A percentile compares a stretch with the other conserved stretches of the same genome.
These are phyloP conservation scores for Pholiota conissans DNA, from an alignment of 768 basidiomycete genomes.

Conservation along the genomic window DNA sequence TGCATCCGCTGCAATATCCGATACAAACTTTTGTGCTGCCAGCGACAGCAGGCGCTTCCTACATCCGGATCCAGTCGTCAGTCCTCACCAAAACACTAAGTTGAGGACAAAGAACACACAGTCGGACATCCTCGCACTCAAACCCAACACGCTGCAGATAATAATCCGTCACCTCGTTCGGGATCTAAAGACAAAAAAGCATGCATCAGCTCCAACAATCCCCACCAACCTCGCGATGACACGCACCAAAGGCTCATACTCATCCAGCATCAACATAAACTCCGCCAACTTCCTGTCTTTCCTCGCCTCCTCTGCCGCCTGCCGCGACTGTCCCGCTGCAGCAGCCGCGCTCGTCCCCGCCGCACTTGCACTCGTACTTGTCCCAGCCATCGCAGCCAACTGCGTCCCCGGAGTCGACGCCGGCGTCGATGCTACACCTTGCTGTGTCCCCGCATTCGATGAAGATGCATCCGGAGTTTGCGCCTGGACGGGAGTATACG, in stretches of 20 bases:
- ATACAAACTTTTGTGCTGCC: conserved; percentile 97
- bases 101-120: conserved; percentile 46
- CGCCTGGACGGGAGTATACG: conserved; percentile 25
- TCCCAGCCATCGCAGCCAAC: neutral
- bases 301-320: conserved; percentile 76
- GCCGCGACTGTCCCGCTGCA: conserved; percentile 48
- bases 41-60: conserved; percentile 94
- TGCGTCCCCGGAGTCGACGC: conserved; percentile 13
- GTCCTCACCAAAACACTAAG: too few relatives aligned
- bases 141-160: conserved; percentile 96
- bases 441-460: neutral
- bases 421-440: too few relatives aligned
- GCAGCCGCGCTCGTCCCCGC: too few relatives aligned
- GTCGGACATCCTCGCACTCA: conserved; percentile 89
- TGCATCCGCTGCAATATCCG: conserved; percentile 94
- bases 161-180: conserved; percentile 96
- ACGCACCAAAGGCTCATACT: conserved; percentile 90
- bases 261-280: conserved; percentile 94
- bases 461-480: conserved; percentile 4
- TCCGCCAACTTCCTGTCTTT: conserved; percentile 91
- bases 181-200: conserved; percentile 59
- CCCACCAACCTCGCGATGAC: neutral
- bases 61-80: conserved; percentile 26
- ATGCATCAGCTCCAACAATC: neutral
- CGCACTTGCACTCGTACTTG: neutral